phyloP scores from a whole-genome alignment of 345 rosid species.

The Boechera retrofracta region DNA sequence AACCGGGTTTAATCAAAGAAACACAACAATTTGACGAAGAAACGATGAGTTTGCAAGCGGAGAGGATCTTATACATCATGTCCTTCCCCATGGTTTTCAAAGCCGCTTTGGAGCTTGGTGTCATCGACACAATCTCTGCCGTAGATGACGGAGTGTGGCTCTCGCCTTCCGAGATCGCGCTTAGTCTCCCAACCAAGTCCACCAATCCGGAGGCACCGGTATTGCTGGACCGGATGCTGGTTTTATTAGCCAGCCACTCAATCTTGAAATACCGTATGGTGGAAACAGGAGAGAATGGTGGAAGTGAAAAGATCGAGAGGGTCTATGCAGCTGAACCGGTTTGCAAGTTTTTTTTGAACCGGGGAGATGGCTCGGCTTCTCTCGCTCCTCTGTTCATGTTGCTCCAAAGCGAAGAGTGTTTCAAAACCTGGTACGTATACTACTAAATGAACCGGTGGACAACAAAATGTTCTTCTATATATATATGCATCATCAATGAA shows the following conservation, averaged over 20 bases:
- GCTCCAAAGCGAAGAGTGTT: conserved; percentile 13
- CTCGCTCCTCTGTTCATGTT: conserved; percentile 22
- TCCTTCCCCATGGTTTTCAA: conserved; percentile 54
- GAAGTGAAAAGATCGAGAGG: conserved; percentile 16
- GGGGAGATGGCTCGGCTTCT: conserved; percentile 34
- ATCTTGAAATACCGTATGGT: conserved; percentile 47
- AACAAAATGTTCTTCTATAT: neutral
- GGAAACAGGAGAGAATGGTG: conserved; percentile 15
- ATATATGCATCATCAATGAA: neutral
- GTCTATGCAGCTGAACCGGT: conserved; percentile 36
- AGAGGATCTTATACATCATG: neutral
- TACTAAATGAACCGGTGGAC: neutral
- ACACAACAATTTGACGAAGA: conserved; percentile 11
- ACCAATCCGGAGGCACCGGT: conserved; percentile 49
- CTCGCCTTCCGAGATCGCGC: conserved; percentile 50
- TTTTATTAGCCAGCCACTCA: conserved; percentile 52
- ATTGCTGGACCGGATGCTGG: conserved; percentile 61
- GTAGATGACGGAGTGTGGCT: conserved; percentile 46
- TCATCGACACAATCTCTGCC: conserved; percentile 52
- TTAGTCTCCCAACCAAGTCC: conserved; percentile 38
- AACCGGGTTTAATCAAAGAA: neutral
- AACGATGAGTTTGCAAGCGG: conserved; percentile 35
- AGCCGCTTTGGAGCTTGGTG: conserved; percentile 55
- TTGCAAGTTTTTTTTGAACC: conserved; percentile 29
- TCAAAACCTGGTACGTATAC: conserved; percentile 32